These are phyloP conservation scores for Tremella fuciformis DNA, from an alignment of 768 basidiomycete genomes.

Conservation along the genomic window DNA sequence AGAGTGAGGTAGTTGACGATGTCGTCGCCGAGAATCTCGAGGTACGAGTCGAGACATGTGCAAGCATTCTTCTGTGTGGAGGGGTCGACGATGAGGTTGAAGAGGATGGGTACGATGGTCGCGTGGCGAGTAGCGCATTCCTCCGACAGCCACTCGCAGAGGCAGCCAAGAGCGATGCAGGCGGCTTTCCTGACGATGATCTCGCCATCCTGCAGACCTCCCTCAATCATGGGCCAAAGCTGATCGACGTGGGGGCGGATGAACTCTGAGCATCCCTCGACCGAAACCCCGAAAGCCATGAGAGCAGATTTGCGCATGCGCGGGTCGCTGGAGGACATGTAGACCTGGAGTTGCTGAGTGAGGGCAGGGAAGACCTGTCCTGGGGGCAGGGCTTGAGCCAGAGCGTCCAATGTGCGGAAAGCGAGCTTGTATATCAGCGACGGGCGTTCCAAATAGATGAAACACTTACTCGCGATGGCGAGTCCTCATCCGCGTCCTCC, in stretches of 20 bases:
- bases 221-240: conserved; percentile 91
- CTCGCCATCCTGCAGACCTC: conserved; percentile 79
- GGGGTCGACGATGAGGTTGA: conserved; percentile 82
- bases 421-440: conserved; percentile 62
- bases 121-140: conserved; percentile 79
- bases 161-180: conserved; percentile 91
- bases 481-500: conserved; percentile 81
- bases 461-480: conserved; percentile 75
- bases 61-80: conserved; percentile 89
- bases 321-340: conserved; percentile 76
- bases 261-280: conserved; percentile 96
- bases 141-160: conserved; percentile 96
- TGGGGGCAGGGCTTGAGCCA: conserved; percentile 88
- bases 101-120: conserved; percentile 81
- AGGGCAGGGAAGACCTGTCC: conserved; percentile 93
- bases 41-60: conserved; percentile 90
- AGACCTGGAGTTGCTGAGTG: conserved; percentile 73
- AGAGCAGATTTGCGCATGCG: conserved; percentile 83
- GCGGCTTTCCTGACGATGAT: conserved; percentile 86
- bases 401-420: conserved; percentile 87
- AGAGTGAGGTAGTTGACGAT: conserved; percentile 86
- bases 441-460: background rate
- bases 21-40: conserved; percentile 84
- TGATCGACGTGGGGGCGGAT: conserved; percentile 88
- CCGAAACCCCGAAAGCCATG: conserved; percentile 89